These are phyloP conservation scores for Suillus sp. DNA, from an alignment of 768 basidiomycete species.

Conservation along the genomic window DNA sequence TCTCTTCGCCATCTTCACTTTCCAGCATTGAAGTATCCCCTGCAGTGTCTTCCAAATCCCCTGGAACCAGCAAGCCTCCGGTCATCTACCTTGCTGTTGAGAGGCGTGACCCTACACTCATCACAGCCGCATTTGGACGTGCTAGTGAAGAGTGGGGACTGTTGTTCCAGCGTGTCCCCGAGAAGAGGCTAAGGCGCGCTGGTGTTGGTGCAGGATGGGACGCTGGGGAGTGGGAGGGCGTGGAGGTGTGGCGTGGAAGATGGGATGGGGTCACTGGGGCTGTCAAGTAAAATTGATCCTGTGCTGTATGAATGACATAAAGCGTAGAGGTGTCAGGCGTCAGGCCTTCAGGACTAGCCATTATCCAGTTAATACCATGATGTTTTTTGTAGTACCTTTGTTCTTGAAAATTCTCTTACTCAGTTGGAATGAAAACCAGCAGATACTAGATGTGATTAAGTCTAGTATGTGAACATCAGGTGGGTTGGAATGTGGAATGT, in stretches of 20 bases:
- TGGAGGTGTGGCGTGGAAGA: constrained; percentile 70
- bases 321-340: background rate
- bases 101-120: constrained; percentile 68
- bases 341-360: background rate
- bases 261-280: constrained; percentile 7
- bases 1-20: constrained; percentile 45
- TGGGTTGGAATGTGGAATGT: background rate
- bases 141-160: constrained; percentile 62
- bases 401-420: background rate
- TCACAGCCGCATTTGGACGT: constrained; percentile 57
- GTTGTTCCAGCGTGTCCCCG: constrained; percentile 56
- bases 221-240: constrained; percentile 73
- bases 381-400: background rate
- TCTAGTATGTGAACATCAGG: constrained; percentile 1
- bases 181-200: constrained; percentile 58
- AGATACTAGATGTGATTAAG: constrained; percentile 6
- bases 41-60: background rate
- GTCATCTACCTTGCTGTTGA: constrained; percentile 61
- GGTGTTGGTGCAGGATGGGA: constrained; percentile 62
- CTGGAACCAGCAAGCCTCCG: constrained; percentile 8
- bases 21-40: background rate
- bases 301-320: background rate
- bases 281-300: background rate
- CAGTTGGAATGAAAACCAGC: background rate
- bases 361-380: too few species aligned